Evolutionary conservation across 2,329 filamentous ascomycete genomes (phyloP), one percentile per base, ranked within the genome.

Genomic region (Didymella pomorum): DNA sequence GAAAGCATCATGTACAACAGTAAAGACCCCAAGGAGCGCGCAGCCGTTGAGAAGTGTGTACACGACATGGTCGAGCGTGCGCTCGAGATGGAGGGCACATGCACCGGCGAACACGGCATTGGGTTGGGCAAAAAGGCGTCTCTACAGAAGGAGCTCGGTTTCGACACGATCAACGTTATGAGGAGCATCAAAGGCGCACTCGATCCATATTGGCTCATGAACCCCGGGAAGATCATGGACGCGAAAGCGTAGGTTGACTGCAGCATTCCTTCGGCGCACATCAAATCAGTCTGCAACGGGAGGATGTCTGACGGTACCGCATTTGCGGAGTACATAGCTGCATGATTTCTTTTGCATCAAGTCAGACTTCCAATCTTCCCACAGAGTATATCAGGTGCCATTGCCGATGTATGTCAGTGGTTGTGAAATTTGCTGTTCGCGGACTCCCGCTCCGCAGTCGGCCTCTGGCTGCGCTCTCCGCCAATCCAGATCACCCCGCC

Each of bases 21-120:
- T 25, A 83, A 82, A 23, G 82, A 93, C 54, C 83, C 86, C 3
- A 86, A 82, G 25, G 90, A 97, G 77, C 85, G 85, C 55, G 88
- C 84, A 41, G 90, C 89, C 65, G 92, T 95, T 1, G 91, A 95
- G 73, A 84, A 83, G 53, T 92, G 91, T 63, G 92, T 97, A 45
- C 88, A 93, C 72, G 89, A 92, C 67, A 97, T 97, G 93, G 92
- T 97, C 20, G 85, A 90, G 66, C 86, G 92, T n/a, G 93, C 93
- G 2, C 78, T 97, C 23, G 91, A 94, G 64, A 97, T 97, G 93
- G 93, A 97, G 59, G 92, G 93, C 1, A 96, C 93, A 6, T 95
- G 91, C 75, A 96, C 93, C 71, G 93, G 92, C 26, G 93, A 96
- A 76, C 92, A 96, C 75, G 90, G 90, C 1, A 84, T 96, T 60